These are phyloP conservation scores for Aspergillus ostianus DNA, from an alignment of 495 filamentous ascomycete genomes.

Conservation along the genomic window DNA sequence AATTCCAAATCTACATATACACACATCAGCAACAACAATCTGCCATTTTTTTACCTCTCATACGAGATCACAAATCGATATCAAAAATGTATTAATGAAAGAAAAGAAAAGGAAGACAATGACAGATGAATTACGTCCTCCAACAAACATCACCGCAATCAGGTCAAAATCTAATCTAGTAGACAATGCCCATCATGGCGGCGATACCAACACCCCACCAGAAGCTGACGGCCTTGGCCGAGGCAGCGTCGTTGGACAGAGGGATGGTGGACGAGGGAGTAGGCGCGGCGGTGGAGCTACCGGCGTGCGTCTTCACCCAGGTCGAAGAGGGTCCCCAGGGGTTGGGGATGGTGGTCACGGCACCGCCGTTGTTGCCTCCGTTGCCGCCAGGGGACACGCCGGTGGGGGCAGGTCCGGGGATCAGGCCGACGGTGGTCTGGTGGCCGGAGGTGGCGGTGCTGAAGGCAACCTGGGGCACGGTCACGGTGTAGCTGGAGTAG, in stretches of 20 bases:
- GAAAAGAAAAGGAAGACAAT: neutral
- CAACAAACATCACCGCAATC: neutral
- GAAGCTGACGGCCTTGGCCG: neutral
- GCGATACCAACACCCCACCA: conserved; percentile 7
- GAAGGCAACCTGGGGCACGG: conserved; percentile 74
- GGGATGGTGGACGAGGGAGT: conserved; percentile 7
- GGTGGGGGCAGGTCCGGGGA: conserved; percentile 20
- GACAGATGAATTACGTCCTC: neutral
- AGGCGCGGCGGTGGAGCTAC: neutral
- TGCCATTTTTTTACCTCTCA: neutral
- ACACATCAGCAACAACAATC: neutral
- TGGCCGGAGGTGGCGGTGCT: conserved; percentile 48
- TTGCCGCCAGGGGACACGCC: conserved; percentile 5
- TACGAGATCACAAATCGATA: neutral
- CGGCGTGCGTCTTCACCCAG: neutral
- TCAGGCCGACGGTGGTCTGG: conserved; percentile 23
- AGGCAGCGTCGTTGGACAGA: conserved; percentile 6
- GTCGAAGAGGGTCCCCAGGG: conserved; percentile 12
- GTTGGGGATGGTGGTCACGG: conserved; percentile 8
- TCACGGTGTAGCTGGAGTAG: conserved; percentile 60
- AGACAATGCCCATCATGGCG: conserved; percentile 3
- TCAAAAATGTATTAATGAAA: neutral
- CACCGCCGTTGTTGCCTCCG: neutral
- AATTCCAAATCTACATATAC: neutral
- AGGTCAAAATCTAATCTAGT: neutral